Percentiles rank a stretch among this genome's conserved stretches.
These are phyloP conservation scores for Scenedesmus sp. DNA, from an alignment of 163 green algal genomes.

Conservation along the genomic window DNA sequence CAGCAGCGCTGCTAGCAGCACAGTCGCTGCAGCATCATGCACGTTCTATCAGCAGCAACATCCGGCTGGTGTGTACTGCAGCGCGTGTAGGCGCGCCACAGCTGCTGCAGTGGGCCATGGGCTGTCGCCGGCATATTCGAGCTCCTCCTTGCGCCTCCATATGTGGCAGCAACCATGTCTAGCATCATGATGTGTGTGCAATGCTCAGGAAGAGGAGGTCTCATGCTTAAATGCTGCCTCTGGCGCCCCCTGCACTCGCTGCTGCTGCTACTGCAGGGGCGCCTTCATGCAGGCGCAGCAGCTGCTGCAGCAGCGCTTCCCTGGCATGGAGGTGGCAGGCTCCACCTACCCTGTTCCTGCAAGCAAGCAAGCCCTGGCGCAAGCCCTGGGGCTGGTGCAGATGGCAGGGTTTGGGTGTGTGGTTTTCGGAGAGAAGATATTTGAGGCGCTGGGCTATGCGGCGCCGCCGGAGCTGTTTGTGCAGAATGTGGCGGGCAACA, in stretches of 20 bases:
- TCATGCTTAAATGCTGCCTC: background rate
- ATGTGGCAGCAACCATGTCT: background rate
- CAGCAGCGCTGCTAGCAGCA: background rate
- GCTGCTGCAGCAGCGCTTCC: constrained; percentile 54
- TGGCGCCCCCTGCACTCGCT: background rate
- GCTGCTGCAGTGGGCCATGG: background rate
- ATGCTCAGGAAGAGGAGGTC: background rate
- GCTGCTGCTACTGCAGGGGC: constrained; percentile 54
- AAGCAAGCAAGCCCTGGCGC: constrained; percentile 41
- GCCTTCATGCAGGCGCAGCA: constrained; percentile 67
- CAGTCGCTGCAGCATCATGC: background rate
- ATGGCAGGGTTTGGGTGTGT: constrained; percentile 46
- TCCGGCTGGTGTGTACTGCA: background rate
- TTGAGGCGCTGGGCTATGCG: constrained; percentile 25
- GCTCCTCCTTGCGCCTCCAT: background rate
- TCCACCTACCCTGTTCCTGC: constrained; percentile 54
- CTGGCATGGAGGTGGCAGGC: constrained; percentile 59
- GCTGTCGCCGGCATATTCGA: too few species aligned
- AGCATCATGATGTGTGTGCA: background rate
- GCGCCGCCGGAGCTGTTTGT: constrained; percentile 40
- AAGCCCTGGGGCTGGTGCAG: constrained; percentile 38
- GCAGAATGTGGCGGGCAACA: constrained; percentile 46
- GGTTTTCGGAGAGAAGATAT: constrained; percentile 46
- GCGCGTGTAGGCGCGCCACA: background rate
- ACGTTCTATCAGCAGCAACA: background rate